Conservation (phyloP, 2,329 filamentous ascomycete species). For the Ophiocordyceps sinensis region DNA sequence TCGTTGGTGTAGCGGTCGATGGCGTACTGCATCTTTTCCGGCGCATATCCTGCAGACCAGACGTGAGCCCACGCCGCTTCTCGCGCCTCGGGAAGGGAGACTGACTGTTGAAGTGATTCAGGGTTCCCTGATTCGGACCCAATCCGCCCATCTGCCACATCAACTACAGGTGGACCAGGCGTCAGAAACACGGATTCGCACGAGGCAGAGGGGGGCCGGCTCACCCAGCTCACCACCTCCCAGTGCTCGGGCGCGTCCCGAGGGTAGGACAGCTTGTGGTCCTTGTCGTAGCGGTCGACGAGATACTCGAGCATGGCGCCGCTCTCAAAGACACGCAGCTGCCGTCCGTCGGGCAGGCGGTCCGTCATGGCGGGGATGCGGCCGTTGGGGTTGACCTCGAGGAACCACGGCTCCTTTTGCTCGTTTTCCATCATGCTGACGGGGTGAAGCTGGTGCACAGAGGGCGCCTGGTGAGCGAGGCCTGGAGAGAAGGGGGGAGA, state of each 20-base stretch:
- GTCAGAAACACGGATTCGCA: neutral
- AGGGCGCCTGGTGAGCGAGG: neutral
- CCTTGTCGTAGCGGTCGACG: constrained; percentile 64
- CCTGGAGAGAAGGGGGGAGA: neutral
- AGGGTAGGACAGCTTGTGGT: constrained; percentile 73
- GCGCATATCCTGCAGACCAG: constrained; percentile 46
- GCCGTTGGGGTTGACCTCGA: constrained; percentile 85
- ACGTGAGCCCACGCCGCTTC: neutral
- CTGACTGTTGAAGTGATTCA: neutral
- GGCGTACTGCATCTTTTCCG: constrained; percentile 69
- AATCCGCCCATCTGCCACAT: neutral
- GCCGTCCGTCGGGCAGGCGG: constrained; percentile 56
- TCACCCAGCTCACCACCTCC: constrained; percentile 65
- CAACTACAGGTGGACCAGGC: neutral
- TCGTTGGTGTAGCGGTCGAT: constrained; percentile 74
- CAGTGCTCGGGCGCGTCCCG: constrained; percentile 58
- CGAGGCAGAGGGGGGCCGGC: constrained; percentile 5
- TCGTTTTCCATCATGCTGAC: constrained; percentile 60
- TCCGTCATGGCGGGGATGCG: constrained; percentile 82
- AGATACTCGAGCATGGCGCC: constrained; percentile 78
- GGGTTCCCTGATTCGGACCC: neutral
- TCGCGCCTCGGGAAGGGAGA: neutral
- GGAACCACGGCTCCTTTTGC: constrained; percentile 81
- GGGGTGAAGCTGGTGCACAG: constrained; percentile 29
- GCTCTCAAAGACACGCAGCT: constrained; percentile 68